phyloP scores from a whole-genome alignment of 1,139 yeast species.

The Sugiyamaella xylanicola region DNA sequence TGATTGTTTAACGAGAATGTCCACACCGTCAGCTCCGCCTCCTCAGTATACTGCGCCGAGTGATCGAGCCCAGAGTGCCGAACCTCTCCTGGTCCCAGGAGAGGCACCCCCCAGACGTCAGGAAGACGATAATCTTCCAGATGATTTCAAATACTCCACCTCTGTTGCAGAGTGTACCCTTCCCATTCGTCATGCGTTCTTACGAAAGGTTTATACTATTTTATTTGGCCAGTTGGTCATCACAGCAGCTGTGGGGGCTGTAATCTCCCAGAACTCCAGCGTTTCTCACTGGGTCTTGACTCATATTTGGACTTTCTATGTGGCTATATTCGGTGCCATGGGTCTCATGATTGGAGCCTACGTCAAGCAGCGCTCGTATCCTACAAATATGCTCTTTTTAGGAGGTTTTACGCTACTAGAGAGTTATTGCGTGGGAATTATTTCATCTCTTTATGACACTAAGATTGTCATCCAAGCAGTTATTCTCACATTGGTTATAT shows the following conservation, averaged over 20 bases:
- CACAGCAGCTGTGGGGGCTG: slow-evolving; percentile 62
- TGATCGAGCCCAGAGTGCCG: slow-evolving; percentile 8
- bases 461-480: slow-evolving; percentile 71
- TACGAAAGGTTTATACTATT: slow-evolving; percentile 77
- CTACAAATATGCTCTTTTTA: slow-evolving; percentile 59
- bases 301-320: slow-evolving; percentile 63
- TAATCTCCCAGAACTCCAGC: slow-evolving; percentile 52
- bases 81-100: slow-evolving; percentile 29
- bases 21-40: slow-evolving; percentile 21
- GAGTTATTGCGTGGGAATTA: slow-evolving; percentile 70
- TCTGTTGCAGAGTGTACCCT: slow-evolving; percentile 77
- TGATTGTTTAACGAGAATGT: slow-evolving; percentile 1
- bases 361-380: slow-evolving; percentile 64
- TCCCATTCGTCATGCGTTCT: slow-evolving; percentile 71
- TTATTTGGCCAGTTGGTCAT: slow-evolving; percentile 63
- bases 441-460: slow-evolving; percentile 65
- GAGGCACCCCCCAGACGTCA: slow-evolving; percentile 33
- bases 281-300: slow-evolving; percentile 61
- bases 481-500: slow-evolving; percentile 65
- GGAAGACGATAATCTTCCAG: slow-evolving; percentile 46
- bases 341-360: slow-evolving; percentile 63
- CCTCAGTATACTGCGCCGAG: slow-evolving; percentile 24
- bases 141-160: slow-evolving; percentile 83
- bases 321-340: slow-evolving; percentile 60
- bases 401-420: slow-evolving; percentile 73